A percentile compares a stretch with the other conserved stretches of the same genome.
Conservation (phyloP, 2,329 filamentous ascomycete species). For the Leptographium lundbergii region DNA sequence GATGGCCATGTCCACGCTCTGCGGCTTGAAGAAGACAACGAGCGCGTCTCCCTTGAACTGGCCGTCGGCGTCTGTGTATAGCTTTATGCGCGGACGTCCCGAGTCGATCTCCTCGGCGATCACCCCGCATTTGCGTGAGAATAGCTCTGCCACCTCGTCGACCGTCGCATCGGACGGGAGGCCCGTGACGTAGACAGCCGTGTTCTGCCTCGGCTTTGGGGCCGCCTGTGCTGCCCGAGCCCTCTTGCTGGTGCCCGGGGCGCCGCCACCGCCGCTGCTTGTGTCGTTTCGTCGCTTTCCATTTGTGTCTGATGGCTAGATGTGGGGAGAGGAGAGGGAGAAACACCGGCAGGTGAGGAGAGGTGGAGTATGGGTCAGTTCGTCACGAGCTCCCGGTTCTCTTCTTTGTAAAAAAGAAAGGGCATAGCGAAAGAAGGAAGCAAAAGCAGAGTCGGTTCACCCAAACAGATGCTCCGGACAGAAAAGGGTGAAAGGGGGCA, state of each 20-base stretch:
- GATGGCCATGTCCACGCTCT: conserved; percentile 80
- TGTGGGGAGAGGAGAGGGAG: background rate
- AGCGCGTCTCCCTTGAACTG: conserved; percentile 89
- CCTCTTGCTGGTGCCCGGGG: conserved; percentile 4
- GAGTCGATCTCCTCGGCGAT: conserved; percentile 92
- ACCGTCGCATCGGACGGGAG: conserved; percentile 68
- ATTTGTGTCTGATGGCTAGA: conserved; percentile 3
- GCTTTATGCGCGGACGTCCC: conserved; percentile 77
- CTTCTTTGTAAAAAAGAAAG: background rate
- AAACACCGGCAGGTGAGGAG: conserved; percentile 1
- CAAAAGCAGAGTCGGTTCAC: background rate
- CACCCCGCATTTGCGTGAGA: conserved; percentile 74
- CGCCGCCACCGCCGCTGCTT: background rate
- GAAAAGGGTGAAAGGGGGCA: background rate
- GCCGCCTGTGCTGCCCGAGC: conserved; percentile 21
- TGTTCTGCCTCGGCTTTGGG: conserved; percentile 55
- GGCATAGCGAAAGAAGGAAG: background rate
- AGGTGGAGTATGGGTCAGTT: conserved; percentile 1
- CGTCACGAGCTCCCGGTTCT: background rate
- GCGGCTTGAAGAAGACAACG: conserved; percentile 87
- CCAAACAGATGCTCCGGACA: background rate
- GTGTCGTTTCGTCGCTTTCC: conserved; percentile 1
- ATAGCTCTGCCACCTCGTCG: conserved; percentile 70
- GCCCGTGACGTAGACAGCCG: conserved; percentile 82
- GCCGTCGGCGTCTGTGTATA: conserved; percentile 73